Evolutionary conservation across 345 rosid genomes (phyloP).

Genomic region (Brassica juncea): DNA sequence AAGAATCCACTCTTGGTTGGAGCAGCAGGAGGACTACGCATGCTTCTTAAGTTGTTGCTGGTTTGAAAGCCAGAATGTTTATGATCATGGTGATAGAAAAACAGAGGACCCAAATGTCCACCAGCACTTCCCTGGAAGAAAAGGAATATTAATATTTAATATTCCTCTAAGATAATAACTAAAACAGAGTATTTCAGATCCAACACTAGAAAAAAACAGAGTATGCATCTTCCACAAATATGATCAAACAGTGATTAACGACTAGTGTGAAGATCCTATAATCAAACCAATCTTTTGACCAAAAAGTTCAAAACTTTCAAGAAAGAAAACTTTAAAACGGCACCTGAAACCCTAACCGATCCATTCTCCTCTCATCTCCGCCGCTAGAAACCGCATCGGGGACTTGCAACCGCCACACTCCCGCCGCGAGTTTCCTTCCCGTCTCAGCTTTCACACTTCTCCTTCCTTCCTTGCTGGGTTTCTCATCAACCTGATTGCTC

Average conservation of each 20-base stretch:
- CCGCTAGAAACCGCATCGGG: constrained; percentile 42
- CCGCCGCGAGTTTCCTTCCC: constrained; percentile 87
- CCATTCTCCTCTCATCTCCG: constrained; percentile 33
- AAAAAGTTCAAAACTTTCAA: neutral
- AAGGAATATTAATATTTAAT: neutral
- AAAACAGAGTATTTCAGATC: neutral
- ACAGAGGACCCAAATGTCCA: constrained; percentile 29
- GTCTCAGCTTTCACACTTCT: constrained; percentile 41
- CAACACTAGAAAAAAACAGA: constrained; percentile 9
- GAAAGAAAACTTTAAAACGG: neutral
- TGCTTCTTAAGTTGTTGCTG: neutral
- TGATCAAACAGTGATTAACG: neutral
- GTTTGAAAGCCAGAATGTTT: constrained; percentile 23
- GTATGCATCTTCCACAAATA: constrained; percentile 2
- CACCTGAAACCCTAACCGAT: constrained; percentile 63
- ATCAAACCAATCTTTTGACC: neutral
- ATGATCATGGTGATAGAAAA: constrained; percentile 23
- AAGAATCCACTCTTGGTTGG: constrained; percentile 13
- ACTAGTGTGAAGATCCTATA: neutral
- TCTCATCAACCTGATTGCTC: constrained; percentile 25
- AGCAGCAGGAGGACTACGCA: neutral
- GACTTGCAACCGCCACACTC: constrained; percentile 77
- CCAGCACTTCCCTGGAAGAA: constrained; percentile 32
- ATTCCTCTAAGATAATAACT: neutral
- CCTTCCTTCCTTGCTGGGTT: constrained; percentile 38